Base-by-base conservation (phyloP, 345 rosid species). In the Nephelium lappaceum region DNA sequence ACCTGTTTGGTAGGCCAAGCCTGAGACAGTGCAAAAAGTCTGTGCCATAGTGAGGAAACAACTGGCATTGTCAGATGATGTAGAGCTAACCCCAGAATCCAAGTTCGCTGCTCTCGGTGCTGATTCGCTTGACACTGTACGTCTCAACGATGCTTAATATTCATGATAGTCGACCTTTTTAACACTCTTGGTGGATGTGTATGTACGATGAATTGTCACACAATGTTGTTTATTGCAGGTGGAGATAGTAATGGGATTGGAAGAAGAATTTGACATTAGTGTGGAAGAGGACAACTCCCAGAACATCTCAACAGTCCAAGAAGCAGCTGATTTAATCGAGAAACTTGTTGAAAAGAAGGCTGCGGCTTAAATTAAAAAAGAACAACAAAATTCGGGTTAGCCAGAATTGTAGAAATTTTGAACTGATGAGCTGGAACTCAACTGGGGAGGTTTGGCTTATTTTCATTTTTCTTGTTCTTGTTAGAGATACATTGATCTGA, bases 41-140 rank as follows among this genome's bases (percentile, higher is more conserved):
- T 89, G 93, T 77, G 89, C 86, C 39, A 90, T 92, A 71, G 98
- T 95, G 84, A 93, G 87, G 86, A 91, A 89, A 63, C 98, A 95
- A 82, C 83, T 93, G n/a, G 95, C 94, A 49, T 83, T 95, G 70
- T n/a, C 93, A 1, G 80, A 83, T 0, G 98, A 88, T 27, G 70
- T 83, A 10, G 65, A 78, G 1, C 90, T 95, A 42, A 88, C 88
- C 27, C 89, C 95, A 7, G 93, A 89, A 51, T 89, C 98, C 51
- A 92, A 88, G 67, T 93, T 93, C 79, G 27, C 91, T 42, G 82
- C 85, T 18, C 93, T 93, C 21, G 98, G 98, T 27, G 98, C 98
- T 3, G 98, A 95, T 83, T 93, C 98, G 27, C 98, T 95, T n/a
- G 98, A 95, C 75, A 93, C 98, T 19, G 98, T 95, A 86, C 23